These are phyloP conservation scores for Crithidia sp. DNA, from an alignment of 208 protist genomes.

Conservation along the genomic window DNA sequence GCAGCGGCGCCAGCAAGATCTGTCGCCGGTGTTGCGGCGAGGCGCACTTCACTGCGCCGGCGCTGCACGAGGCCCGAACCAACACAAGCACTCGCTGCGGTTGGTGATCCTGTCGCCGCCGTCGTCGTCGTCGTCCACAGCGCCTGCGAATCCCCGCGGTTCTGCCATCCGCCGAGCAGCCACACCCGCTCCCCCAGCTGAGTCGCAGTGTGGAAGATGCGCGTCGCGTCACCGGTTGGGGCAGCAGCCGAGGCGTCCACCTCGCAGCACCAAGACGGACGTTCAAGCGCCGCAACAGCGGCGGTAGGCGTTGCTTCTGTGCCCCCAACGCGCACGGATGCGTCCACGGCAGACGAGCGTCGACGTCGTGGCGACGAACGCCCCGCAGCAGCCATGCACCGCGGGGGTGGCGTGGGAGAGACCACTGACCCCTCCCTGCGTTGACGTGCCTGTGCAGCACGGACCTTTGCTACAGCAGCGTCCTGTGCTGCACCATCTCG, in stretches of 20 bases:
- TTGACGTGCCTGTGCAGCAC: neutral
- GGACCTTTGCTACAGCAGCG: neutral
- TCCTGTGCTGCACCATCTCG: neutral
- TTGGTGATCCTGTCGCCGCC: neutral
- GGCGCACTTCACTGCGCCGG: constrained; percentile 26
- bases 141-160: no score
- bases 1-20: neutral
- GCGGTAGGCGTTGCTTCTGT: neutral
- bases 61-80: constrained; percentile 24
- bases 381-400: no score
- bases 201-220: constrained; percentile 34
- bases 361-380: no score
- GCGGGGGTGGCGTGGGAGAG: neutral
- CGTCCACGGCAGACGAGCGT: no score
- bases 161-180: constrained; percentile 29
- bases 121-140: no score
- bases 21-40: neutral
- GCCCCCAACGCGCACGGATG: no score
- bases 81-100: neutral
- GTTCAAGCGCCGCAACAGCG: neutral
- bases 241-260: neutral
- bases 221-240: neutral
- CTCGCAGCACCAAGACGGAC: neutral
- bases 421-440: neutral
- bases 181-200: constrained; percentile 23